These are phyloP conservation scores for Cylindrodendrum hubeiense DNA, from an alignment of 2,329 filamentous ascomycete genomes.

Conservation along the genomic window DNA sequence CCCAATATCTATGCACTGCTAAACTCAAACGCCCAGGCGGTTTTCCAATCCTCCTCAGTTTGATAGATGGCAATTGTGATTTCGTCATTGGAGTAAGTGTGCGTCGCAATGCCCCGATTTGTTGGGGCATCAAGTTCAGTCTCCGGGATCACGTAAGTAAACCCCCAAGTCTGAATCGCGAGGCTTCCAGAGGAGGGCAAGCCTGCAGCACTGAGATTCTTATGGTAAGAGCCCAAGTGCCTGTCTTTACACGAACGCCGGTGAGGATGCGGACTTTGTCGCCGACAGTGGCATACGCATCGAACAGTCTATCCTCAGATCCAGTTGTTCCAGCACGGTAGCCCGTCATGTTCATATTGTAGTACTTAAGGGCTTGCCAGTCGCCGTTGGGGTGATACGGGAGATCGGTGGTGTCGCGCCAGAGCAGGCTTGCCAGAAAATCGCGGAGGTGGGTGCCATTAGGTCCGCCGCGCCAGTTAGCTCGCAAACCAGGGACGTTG, in stretches of 20 bases:
- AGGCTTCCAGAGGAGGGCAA: neutral
- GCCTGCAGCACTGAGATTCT: neutral
- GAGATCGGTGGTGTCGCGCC: neutral
- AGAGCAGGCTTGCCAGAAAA: conserved; percentile 2
- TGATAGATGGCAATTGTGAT: neutral
- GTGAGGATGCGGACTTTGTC: conserved; percentile 1
- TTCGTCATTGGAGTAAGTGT: neutral
- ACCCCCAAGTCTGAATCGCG: conserved; percentile 2
- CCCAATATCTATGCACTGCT: neutral
- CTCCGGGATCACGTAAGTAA: conserved; percentile 1
- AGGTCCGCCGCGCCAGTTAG: neutral
- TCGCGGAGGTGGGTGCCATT: neutral
- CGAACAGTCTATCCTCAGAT: neutral
- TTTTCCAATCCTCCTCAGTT: conserved; percentile 6
- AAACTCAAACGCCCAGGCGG: conserved; percentile 2
- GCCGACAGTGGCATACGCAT: neutral
- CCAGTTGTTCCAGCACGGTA: neutral
- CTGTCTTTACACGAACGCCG: conserved; percentile 4
- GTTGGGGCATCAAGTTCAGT: neutral
- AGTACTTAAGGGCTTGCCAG: conserved; percentile 7
- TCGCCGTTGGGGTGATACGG: conserved; percentile 4
- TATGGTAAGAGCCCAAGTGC: conserved; percentile 4
- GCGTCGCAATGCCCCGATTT: neutral
- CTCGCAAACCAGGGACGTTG: neutral
- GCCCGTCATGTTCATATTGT: conserved; percentile 3